Percentiles rank a stretch among this genome's conserved stretches.
Conservation (phyloP, 352 stramenopile species). For the Achlya hypogyna region DNA sequence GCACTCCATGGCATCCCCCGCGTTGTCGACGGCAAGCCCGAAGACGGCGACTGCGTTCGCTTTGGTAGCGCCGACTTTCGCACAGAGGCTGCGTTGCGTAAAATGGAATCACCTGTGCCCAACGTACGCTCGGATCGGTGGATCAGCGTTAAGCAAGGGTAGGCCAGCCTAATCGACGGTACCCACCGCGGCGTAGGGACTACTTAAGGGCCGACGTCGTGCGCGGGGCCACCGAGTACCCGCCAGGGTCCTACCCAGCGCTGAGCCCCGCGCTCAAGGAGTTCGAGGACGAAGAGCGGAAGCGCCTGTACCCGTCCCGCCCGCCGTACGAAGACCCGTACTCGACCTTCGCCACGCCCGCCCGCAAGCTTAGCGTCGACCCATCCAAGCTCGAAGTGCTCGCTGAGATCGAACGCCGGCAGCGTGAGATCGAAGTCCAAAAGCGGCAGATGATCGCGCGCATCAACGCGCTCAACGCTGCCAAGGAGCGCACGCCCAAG, state of each 20-base stretch:
- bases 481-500: no score
- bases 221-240: slow-evolving; percentile 75
- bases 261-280: slow-evolving; percentile 66
- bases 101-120: slow-evolving; percentile 55
- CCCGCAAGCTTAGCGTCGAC: slow-evolving; percentile 9
- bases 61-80: slow-evolving; percentile 66
- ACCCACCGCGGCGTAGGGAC: slow-evolving; percentile 29
- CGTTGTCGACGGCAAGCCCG: no score
- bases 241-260: slow-evolving; percentile 50
- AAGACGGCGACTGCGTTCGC: slow-evolving; percentile 45
- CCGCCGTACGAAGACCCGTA: slow-evolving; percentile 56
- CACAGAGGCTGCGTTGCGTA: slow-evolving; percentile 51
- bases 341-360: slow-evolving; percentile 53
- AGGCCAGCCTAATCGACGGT: slow-evolving; percentile 16
- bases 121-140: slow-evolving; percentile 51
- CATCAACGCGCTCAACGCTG: slow-evolving; percentile 38
- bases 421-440: slow-evolving; percentile 43
- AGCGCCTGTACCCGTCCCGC: slow-evolving; percentile 49
- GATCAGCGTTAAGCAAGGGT: slow-evolving; percentile 77
- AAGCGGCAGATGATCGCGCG: slow-evolving; percentile 45
- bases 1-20: slow-evolving; percentile 61
- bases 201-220: slow-evolving; percentile 63
- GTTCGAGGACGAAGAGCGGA: slow-evolving; percentile 43
- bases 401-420: neutral
- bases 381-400: neutral